A percentile compares a stretch with the other conserved stretches of the same genome.
Conservation (phyloP, 768 basidiomycete genomes). For the Suillus occidentalis region DNA sequence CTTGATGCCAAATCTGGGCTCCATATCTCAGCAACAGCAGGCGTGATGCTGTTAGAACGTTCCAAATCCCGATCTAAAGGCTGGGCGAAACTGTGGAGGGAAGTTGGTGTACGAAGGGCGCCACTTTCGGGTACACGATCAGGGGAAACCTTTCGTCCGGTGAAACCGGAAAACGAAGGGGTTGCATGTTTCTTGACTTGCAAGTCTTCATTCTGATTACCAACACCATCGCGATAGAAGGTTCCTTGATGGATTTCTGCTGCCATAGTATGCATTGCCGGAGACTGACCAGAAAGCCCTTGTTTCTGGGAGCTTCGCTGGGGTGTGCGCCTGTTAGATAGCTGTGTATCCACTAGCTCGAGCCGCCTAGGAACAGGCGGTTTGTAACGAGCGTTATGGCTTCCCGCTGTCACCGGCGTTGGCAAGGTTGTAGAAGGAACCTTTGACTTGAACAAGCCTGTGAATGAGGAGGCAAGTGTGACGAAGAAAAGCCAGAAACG, state of each 20-base stretch:
- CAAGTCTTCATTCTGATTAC: background rate
- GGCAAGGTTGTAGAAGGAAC: background rate
- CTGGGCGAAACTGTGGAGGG: background rate
- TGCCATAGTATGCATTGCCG: background rate
- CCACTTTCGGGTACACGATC: background rate
- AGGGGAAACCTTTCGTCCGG: background rate
- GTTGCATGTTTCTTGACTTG: background rate
- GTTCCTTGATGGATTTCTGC: background rate
- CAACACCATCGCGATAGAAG: background rate
- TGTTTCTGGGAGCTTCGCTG: background rate
- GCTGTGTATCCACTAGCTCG: background rate
- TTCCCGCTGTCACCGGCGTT: conserved; percentile 4
- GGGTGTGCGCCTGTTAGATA: conserved; percentile 1
- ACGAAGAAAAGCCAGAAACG: conserved; percentile 8
- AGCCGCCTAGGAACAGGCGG: background rate
- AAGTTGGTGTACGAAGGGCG: background rate
- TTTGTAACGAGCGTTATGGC: background rate
- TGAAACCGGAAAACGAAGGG: background rate
- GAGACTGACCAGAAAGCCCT: background rate
- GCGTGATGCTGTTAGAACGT: background rate
- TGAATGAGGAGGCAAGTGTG: conserved; percentile 4
- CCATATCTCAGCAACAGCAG: background rate
- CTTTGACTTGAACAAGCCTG: conserved; percentile 2
- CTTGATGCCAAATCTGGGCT: background rate
- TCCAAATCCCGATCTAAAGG: background rate